These are phyloP conservation scores for Cutaneotrichosporon daszewskae DNA, from an alignment of 1,284 basidiomycete genomes.

Conservation along the genomic window DNA sequence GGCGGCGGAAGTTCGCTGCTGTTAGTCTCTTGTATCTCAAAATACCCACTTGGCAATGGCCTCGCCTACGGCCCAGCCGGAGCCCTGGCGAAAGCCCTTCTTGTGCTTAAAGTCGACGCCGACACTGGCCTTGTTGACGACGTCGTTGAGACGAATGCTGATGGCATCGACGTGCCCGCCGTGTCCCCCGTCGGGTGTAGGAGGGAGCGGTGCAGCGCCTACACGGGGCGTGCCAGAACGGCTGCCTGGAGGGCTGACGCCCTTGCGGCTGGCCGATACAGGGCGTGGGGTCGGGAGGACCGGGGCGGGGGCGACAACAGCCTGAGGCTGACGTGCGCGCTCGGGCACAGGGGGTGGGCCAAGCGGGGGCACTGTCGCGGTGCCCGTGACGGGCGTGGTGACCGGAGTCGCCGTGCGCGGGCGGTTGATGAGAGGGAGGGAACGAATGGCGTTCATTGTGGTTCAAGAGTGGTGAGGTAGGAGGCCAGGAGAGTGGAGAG, in stretches of 20 bases:
- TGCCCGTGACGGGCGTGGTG: slow-evolving; percentile 27
- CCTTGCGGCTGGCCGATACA: slow-evolving; percentile 24
- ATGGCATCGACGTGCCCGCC: slow-evolving; percentile 47
- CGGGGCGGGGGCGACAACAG: neutral
- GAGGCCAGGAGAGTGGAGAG: neutral
- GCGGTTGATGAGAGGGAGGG: slow-evolving; percentile 46
- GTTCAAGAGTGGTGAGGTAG: neutral
- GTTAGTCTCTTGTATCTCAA: slow-evolving; percentile 9
- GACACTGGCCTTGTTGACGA: slow-evolving; percentile 44
- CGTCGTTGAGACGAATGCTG: slow-evolving; percentile 44
- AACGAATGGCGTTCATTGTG: slow-evolving; percentile 45
- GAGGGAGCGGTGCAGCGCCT: too few relatives aligned
- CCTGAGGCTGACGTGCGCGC: slow-evolving; percentile 4
- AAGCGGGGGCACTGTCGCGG: slow-evolving; percentile 13
- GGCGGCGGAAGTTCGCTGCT: slow-evolving; percentile 40
- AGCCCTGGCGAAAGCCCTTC: slow-evolving; percentile 44
- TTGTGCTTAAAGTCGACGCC: slow-evolving; percentile 45
- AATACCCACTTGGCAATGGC: slow-evolving; percentile 42
- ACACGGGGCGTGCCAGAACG: slow-evolving; percentile 9
- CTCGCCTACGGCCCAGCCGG: slow-evolving; percentile 43
- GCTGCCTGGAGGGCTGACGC: slow-evolving; percentile 16
- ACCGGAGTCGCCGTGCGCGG: slow-evolving; percentile 44
- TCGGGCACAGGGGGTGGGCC: slow-evolving; percentile 14
- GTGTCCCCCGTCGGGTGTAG: too few relatives aligned
- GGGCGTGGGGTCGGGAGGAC: slow-evolving; percentile 17